A percentile compares a stretch with the other conserved stretches of the same genome.
Evolutionary conservation across 2,329 filamentous ascomycete species (phyloP).

Genomic region (Calonectria multiphialidica): DNA sequence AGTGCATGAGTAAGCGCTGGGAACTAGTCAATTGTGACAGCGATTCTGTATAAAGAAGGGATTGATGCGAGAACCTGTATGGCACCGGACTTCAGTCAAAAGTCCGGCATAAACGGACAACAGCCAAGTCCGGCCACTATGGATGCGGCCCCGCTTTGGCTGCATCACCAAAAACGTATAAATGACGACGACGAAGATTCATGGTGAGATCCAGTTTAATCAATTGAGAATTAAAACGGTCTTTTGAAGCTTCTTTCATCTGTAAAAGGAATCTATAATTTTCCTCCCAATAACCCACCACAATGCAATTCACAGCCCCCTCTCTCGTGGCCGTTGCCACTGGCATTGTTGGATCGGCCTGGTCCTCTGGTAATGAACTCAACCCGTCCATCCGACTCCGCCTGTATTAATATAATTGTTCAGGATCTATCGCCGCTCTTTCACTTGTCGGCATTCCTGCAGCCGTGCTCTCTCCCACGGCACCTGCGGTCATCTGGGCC

Average conservation of each 20-base stretch:
- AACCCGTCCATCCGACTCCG: too few relatives aligned
- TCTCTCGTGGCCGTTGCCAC: conserved; percentile 51
- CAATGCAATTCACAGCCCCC: conserved; percentile 42
- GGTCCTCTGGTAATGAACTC: conserved; percentile 48
- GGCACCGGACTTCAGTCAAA: conserved; percentile 17
- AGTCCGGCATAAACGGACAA: conserved; percentile 12
- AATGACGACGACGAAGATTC: neutral
- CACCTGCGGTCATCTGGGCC: conserved; percentile 52
- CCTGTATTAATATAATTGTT: neutral
- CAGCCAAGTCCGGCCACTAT: neutral
- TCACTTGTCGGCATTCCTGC: conserved; percentile 52
- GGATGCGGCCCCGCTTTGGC: neutral
- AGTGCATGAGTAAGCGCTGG: neutral
- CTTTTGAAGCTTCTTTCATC: neutral
- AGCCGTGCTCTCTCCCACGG: conserved; percentile 42
- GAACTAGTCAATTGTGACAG: neutral
- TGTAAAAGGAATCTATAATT: neutral
- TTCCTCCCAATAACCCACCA: neutral
- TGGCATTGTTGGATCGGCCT: conserved; percentile 54
- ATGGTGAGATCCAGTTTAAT: neutral
- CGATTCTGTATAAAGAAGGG: neutral
- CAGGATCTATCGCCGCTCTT: conserved; percentile 52
- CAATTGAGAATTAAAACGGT: neutral
- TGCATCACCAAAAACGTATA: neutral
- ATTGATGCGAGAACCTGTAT: neutral